phyloP scores from a whole-genome alignment of 2,329 filamentous ascomycete genomes.

The Metarhizium guizhouense region DNA sequence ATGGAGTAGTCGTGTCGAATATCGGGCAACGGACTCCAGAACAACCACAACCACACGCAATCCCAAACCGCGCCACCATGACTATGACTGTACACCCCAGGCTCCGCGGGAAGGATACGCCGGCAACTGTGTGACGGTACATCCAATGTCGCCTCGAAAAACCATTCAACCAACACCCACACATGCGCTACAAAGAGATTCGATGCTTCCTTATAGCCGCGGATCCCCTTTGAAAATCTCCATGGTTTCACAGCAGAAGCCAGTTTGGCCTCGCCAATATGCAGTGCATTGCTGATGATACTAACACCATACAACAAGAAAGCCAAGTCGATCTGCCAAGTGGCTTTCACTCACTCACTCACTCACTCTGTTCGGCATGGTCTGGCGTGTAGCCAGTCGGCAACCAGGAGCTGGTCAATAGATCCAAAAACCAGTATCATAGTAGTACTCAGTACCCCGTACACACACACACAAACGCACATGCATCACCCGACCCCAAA shows the following conservation, averaged over 20 bases:
- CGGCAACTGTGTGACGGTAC: background rate
- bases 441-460: too few relatives aligned
- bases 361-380: background rate
- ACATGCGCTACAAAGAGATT: too few relatives aligned
- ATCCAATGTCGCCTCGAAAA: background rate
- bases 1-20: background rate
- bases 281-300: too few relatives aligned
- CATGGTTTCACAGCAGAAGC: too few relatives aligned
- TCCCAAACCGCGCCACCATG: background rate
- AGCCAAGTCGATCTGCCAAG: background rate
- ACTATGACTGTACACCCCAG: background rate
- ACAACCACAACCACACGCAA: background rate
- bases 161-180: background rate
- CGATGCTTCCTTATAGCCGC: too few relatives aligned
- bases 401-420: background rate
- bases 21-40: too few relatives aligned
- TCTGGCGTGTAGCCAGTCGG: background rate
- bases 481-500: slow-evolving; percentile 4
- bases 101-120: background rate
- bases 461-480: background rate
- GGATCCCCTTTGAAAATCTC: too few relatives aligned
- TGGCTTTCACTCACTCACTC: background rate
- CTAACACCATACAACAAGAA: background rate
- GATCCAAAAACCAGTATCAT: background rate
- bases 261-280: too few relatives aligned